Evolutionary conservation across 2,329 filamentous ascomycete genomes (phyloP), one percentile per base, ranked within the genome.

Genomic region (Triangularia verruculosa): DNA sequence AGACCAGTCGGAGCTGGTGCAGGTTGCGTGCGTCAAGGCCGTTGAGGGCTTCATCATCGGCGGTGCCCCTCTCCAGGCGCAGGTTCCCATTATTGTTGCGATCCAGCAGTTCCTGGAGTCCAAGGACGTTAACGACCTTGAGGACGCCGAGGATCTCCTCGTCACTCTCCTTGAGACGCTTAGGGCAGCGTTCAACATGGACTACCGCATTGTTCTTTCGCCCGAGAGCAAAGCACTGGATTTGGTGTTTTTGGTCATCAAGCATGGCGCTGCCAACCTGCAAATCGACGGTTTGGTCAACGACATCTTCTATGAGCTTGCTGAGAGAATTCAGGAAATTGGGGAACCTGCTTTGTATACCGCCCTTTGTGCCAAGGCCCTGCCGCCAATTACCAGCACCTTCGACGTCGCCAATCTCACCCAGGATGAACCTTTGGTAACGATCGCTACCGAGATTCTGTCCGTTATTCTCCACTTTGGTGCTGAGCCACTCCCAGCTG

Each of bases 281-380:
- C 93, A 97, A 75, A 86, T 97, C 55, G 92, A 89, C 0, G 89
- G 93, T 79, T 81, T 97, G 59, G 90, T 98, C 24, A 90, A 87
- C 34, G 95, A 99, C 76, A 89, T 92, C 0, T 96, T 99, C 72
- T 94, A 98, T 75, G 92, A 95, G 52, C 88, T 97, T 62, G 90
- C 93, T 5, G 81, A 84, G 58, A 83, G 81, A 1, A 84, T 96
- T 64, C 62, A 66, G 39, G 63, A 68, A 3, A 61, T 62, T 57
- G 80, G 89, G 1, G 86, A 88, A 22, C 78, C 83, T 6, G 86
- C 90, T 8, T 84, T 87, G 0, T 99, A 94, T 74, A 83, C 89
- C 57, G 86, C 86, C 11, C 83, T 99, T 6, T 97, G 94, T 74
- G 82, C 86, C 70, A 96, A 94, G 76, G 91, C 96, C 4, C 78